A percentile compares a stretch with the other conserved stretches of the same genome.
These are phyloP conservation scores for Paraphaeosphaeria sporulosa DNA, from an alignment of 2,329 filamentous ascomycete species.

Conservation along the genomic window DNA sequence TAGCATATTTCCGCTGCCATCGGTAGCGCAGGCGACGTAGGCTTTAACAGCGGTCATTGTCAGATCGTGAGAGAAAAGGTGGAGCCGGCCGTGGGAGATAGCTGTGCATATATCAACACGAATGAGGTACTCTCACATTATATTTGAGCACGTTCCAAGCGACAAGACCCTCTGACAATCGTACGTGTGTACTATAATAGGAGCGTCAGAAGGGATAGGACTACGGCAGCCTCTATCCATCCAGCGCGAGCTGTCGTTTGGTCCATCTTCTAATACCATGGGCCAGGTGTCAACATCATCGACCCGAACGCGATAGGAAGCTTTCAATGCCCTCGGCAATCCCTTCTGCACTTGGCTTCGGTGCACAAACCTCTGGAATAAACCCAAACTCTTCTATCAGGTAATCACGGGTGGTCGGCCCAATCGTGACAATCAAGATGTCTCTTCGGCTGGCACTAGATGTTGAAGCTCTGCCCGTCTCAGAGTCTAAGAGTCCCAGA, in stretches of 20 bases:
- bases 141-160: background rate
- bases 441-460: constrained; percentile 38
- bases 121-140: background rate
- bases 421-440: constrained; percentile 84
- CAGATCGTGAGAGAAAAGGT: background rate
- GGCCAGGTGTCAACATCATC: background rate
- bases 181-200: too few species aligned
- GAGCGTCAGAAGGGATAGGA: too few species aligned
- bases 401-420: constrained; percentile 86
- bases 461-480: constrained; percentile 46
- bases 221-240: background rate
- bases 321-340: constrained; percentile 71
- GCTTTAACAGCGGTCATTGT: background rate
- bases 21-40: background rate
- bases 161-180: background rate
- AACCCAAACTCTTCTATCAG: constrained; percentile 70
- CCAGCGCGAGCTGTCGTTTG: background rate
- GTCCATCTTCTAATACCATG: background rate
- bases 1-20: background rate
- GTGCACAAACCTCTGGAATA: constrained; percentile 80
- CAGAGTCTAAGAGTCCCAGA: constrained; percentile 55
- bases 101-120: too few species aligned
- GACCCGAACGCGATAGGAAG: constrained; percentile 21
- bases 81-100: too few species aligned
- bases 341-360: constrained; percentile 82